A percentile compares a stretch with the other conserved stretches of the same genome.
Conservation (phyloP, 2,329 filamentous ascomycete genomes). For the Tolypocladium tundrense region DNA sequence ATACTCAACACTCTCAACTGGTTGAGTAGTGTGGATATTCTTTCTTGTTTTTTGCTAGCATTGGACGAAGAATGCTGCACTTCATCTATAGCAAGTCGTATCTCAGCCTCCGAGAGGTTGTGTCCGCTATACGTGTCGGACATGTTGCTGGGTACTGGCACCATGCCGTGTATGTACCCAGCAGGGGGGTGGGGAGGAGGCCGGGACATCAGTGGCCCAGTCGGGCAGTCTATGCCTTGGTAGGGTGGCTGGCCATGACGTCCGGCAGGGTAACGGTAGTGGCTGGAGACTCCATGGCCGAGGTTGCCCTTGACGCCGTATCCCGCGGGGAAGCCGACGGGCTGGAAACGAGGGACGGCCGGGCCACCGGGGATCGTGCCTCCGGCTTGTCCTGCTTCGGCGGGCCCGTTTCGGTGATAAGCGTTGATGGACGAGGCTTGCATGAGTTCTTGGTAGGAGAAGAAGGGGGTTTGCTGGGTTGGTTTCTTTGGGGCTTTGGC, state of each 20-base stretch:
- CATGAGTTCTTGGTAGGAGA: background rate
- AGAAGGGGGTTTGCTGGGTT: background rate
- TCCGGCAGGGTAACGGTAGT: background rate
- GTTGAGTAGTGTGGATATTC: slow-evolving; percentile 2
- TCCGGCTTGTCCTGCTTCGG: background rate
- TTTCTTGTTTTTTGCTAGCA: slow-evolving; percentile 2
- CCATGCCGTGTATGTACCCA: background rate
- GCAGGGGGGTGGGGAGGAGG: background rate
- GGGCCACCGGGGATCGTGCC: background rate
- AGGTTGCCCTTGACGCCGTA: background rate
- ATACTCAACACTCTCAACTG: background rate
- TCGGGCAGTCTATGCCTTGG: background rate
- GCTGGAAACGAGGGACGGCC: background rate
- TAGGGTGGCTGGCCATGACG: background rate
- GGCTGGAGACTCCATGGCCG: background rate
- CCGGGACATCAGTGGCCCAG: background rate
- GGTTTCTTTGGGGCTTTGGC: background rate
- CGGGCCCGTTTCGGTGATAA: background rate
- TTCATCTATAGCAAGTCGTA: slow-evolving; percentile 53
- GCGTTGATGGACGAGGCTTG: background rate
- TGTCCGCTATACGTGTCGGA: background rate
- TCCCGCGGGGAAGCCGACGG: background rate
- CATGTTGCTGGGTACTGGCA: background rate
- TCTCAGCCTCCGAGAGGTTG: slow-evolving; percentile 40
- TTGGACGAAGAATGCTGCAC: slow-evolving; percentile 30